Evolutionary conservation across 2,329 filamentous ascomycete species (phyloP), one percentile per base, ranked within the genome.

Genomic region (Claviceps africana): DNA sequence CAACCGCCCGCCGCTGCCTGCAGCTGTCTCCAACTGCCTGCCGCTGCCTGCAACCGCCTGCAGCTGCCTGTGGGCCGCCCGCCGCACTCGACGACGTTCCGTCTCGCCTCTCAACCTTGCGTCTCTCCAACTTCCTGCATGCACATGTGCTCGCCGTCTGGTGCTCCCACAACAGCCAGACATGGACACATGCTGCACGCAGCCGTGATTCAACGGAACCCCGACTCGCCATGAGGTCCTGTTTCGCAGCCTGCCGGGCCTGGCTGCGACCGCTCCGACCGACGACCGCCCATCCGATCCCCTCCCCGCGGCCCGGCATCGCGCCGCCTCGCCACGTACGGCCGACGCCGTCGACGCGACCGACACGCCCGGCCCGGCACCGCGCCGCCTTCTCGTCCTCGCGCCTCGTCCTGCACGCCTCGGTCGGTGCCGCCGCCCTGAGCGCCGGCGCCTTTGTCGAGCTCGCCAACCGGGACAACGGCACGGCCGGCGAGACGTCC

Each of bases 371-470:
- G n/a, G n/a, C 15, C 40, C 13, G 7, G 33, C 2, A 43, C 10
- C 9, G 19, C 11, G 19, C 40, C 11, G 21, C 44, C 11, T 54
- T 52, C 1, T 40, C 59, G 25, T 40, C 51, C 21, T 55, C 51
- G 40, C 64, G 59, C 19, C 60, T 68, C 7, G 59, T 64, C 1
- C 53, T 76, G 8, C 67, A 69, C 3, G 71, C 67, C 2, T 69
- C 69, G 0, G 68, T 65, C 1, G 70, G 67, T n/a, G 69, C 63
- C 4, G 65, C 67, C 0, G 66, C 68, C 0, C 64, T 83, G 10
- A 79, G 73, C 8, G 77, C 79, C 0, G 72, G 74, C 0, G 73
- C 73, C 1, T 83, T 83, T 62, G 70, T 83, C 44, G 70, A 76
- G 58, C 65, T 82, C 7, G 77, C 79, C 4, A 75, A 81, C 59